These are phyloP conservation scores for Cocos nucifera DNA, from an alignment of 176 grass and related monocot species.

Conservation along the genomic window DNA sequence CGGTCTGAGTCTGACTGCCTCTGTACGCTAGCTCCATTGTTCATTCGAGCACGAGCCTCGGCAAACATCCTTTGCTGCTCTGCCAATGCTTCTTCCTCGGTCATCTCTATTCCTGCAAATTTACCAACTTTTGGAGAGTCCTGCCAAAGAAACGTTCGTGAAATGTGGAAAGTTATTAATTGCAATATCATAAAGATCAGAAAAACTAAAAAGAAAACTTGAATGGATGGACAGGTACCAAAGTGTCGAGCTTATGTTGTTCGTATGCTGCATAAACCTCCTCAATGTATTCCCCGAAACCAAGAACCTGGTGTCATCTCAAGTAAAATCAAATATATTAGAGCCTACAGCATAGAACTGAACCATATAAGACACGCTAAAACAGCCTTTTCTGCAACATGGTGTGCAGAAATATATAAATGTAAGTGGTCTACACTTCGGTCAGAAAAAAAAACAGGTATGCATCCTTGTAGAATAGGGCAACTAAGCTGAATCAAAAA, in stretches of 20 bases:
- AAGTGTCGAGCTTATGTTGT: constrained; percentile 92
- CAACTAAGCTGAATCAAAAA: no score
- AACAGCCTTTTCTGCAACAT: no score
- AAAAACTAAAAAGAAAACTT: no score
- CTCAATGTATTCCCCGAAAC: constrained; percentile 89
- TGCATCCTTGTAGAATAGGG: no score
- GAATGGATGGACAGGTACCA: constrained; percentile 38
- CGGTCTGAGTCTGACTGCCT: constrained; percentile 40
- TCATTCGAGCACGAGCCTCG: constrained; percentile 94
- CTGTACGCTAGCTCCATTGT: constrained; percentile 53
- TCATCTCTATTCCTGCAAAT: constrained; percentile 83
- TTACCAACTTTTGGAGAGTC: constrained; percentile 95
- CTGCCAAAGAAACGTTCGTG: constrained; percentile 25
- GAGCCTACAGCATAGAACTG: background rate
- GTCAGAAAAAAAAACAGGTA: no score
- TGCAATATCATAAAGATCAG: no score
- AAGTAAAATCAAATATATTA: background rate
- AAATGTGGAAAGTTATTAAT: background rate
- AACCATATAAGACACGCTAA: no score
- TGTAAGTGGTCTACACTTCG: no score
- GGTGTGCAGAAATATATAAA: no score
- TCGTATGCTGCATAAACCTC: constrained; percentile 93
- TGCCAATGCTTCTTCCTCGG: constrained; percentile 93
- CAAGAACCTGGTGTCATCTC: constrained; percentile 57
- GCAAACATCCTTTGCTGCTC: constrained; percentile 99